phyloP scores from a whole-genome alignment of 2,329 filamentous ascomycete genomes.

The Penicillium vulpinum region DNA sequence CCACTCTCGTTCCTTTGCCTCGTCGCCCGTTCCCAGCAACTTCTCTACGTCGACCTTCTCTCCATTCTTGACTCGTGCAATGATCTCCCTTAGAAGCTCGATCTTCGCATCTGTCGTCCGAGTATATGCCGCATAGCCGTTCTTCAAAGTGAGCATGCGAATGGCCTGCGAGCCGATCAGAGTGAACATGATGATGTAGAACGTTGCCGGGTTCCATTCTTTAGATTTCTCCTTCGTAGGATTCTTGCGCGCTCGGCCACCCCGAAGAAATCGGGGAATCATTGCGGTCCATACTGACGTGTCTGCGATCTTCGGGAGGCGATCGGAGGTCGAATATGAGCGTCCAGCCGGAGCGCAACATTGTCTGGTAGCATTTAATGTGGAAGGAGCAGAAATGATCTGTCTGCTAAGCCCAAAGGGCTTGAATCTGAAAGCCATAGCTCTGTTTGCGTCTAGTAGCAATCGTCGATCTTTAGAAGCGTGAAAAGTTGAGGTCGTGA shows the following conservation, averaged over 20 bases:
- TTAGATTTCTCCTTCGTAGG: conserved; percentile 51
- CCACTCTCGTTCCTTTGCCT: conserved; percentile 78
- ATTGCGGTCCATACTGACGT: conserved; percentile 68
- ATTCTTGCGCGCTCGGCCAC: conserved; percentile 31
- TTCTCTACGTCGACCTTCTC: conserved; percentile 80
- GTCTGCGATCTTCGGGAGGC: conserved; percentile 51
- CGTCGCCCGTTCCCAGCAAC: conserved; percentile 74
- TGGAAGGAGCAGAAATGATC: background rate
- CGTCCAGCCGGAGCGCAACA: conserved; percentile 8
- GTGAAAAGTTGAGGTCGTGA: conserved; percentile 10
- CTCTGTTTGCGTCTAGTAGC: conserved; percentile 12
- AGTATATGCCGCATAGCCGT: conserved; percentile 70
- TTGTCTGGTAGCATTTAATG: conserved; percentile 4
- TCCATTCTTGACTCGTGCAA: conserved; percentile 48
- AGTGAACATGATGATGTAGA: conserved; percentile 77
- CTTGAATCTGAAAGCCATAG: conserved; percentile 19
- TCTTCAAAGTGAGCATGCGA: conserved; percentile 79
- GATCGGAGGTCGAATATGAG: conserved; percentile 24
- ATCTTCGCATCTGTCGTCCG: conserved; percentile 80
- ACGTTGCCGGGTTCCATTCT: conserved; percentile 78
- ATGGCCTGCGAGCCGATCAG: conserved; percentile 96
- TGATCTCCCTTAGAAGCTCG: conserved; percentile 66
- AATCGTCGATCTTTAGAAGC: background rate
- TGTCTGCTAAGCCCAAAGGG: conserved; percentile 13
- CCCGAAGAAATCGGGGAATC: conserved; percentile 60